Base-by-base conservation (phyloP, 805 yeast species). In the Maudiozyma bulderi region DNA sequence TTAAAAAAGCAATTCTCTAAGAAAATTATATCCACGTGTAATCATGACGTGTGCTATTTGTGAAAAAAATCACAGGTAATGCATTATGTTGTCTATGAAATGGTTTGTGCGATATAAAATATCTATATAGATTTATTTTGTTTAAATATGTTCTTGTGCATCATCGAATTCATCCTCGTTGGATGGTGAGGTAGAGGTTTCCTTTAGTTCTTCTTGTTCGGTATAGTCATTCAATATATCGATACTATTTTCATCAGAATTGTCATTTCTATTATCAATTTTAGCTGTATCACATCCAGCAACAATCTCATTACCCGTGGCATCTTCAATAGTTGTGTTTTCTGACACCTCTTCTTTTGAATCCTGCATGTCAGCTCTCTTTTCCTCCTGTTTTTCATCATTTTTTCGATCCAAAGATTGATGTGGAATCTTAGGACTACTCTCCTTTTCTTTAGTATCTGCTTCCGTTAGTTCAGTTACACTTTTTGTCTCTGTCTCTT, bases 101-200 rank as follows among this genome's bases (percentile, higher is more conserved):
- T 20, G 26, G 26, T 20, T 20, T 20, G n/a, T 20, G 13, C 38
- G 6, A n/a, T 13, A 35, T 35, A 35, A 35, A 6, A 5, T 35
- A 35, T 13, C 4, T 35, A 8, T 35, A 35, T 35, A 35, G 10
- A 9, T n/a, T 13, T 35, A n/a, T 3, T 3, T n/a, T n/a, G 8
- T 35, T 35, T 13, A 35, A 20, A 51, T 53, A 13, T 47, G 50
- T 32, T 56, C 61, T 34, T 51, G 50, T 9, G 60, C 62, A 34
- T 55, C 55, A 40, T 54, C 58, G 43, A 50, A 54, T 15, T 47
- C 47, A 26, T 54, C 55, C 11, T 49, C 54, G 20, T 52, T 49
- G 10, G 48, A 40, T 15, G 32, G 31, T 5, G 45, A 40, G 10
- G 34, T 38, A 5, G 45, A 31, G 6, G 44, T 46, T 28, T 31